phyloP scores from a whole-genome alignment of 2,329 filamentous ascomycete genomes.

The Aureobasidium uvarum region DNA sequence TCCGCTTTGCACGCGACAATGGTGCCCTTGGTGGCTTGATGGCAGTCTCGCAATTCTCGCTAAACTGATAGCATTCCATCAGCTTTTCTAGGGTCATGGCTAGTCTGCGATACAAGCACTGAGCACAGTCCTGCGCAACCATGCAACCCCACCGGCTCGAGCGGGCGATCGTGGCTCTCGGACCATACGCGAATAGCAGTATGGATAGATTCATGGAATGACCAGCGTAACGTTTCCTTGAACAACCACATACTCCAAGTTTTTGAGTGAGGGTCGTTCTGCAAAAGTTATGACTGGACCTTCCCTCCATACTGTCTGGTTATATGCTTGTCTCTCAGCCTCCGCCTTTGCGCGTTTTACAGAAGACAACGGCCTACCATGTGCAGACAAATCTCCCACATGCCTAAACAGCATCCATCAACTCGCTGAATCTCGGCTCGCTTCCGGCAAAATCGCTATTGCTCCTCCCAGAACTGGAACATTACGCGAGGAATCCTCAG shows the following conservation, averaged over 20 bases:
- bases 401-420: neutral
- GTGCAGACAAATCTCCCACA: neutral
- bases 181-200: slow-evolving; percentile 1
- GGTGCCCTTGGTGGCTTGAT: neutral
- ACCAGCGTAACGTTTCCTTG: neutral
- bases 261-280: neutral
- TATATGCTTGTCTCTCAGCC: neutral
- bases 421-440: neutral
- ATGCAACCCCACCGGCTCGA: slow-evolving; percentile 2
- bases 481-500: neutral
- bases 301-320: neutral
- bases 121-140: slow-evolving; percentile 7
- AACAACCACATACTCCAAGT: neutral
- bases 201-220: neutral
- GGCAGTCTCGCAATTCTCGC: slow-evolving; percentile 9
- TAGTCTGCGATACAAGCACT: slow-evolving; percentile 11
- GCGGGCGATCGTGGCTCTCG: slow-evolving; percentile 4
- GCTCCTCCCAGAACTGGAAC: neutral
- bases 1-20: neutral
- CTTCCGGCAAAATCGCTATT: slow-evolving; percentile 7
- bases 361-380: neutral
- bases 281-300: neutral
- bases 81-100: slow-evolving; percentile 1
- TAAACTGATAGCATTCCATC: slow-evolving; percentile 3
- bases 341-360: neutral